Evolutionary conservation across 2,329 filamentous ascomycete genomes (phyloP), one percentile per base, ranked within the genome.

Genomic region (Sordariomycetes sp.): DNA sequence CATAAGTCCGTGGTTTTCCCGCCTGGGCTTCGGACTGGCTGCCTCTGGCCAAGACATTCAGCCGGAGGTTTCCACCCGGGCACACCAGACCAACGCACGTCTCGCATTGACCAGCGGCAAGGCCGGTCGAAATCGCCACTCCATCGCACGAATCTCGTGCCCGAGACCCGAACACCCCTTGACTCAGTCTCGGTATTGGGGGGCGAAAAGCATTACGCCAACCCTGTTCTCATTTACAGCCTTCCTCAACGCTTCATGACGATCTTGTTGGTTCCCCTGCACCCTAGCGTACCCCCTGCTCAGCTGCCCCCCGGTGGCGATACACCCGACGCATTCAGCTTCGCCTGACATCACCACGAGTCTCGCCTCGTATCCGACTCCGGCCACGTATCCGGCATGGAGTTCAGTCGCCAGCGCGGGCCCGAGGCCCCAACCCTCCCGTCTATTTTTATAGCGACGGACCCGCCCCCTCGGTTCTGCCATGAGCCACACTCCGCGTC

Each of bases 361-460:
- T 15, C 20, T 25, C 24, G 28, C 28, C 32, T 22, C 55, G 34
- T 42, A 35, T 52, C 50, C 22, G 15, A 25, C 12, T 25, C 56
- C 34, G 51, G 2, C 45, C 52, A 35, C 36, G 12, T 42, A 52
- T 34, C 53, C 59, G 42, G 52, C 25, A 60, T 60, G 58, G 59
- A 59, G 34, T 39, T 56, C 35, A 54, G 42, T 54, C 55, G 39
- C 32, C 59, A 59, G 28, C 55, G 52, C n/a, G 54, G 56, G 56
- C 59, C 54, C 15, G 54, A 61, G 53, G 59, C 24, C 24, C 50
- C 56, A 3, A 50, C 45, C 56, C 56, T 58, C 50, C 60, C 60
- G 17, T 34, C 60, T 25, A 59, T 60, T 45, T 53, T 58, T 32
- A 58, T 59, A 56, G 60, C 58, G 20, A 53, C 58, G 20, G 58